Evolutionary conservation across 176 grass and related monocot species (phyloP).

Genomic region (Oryza punctata): DNA sequence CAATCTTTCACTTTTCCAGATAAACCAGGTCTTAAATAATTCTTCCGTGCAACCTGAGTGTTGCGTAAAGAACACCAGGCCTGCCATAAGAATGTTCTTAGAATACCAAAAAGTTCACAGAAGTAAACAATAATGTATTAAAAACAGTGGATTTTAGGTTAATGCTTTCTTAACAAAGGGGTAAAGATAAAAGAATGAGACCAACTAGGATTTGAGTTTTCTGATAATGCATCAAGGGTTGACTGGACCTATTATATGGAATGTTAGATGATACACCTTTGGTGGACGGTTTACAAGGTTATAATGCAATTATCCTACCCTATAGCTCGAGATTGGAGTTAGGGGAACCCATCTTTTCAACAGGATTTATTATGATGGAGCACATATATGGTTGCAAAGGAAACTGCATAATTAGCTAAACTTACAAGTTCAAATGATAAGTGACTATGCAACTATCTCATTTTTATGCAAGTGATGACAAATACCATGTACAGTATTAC

Average conservation of each 20-base stretch:
- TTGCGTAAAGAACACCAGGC: conserved; percentile 82
- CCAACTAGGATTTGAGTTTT: not conserved
- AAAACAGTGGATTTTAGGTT: conserved; percentile 17
- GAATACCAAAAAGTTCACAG: conserved; percentile 12
- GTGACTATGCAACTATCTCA: conserved; percentile 20
- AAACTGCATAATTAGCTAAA: not conserved
- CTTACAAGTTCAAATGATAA: not conserved
- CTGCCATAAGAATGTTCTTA: conserved; percentile 43
- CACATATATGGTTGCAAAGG: not conserved
- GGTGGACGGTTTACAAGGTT: conserved; percentile 6
- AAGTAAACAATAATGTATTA: conserved; percentile 21
- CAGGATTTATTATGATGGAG: conserved; percentile 1
- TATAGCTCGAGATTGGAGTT: not conserved
- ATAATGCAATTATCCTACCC: conserved; percentile 3
- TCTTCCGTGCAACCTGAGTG: conserved; percentile 55
- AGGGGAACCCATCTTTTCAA: not conserved
- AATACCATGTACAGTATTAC: not conserved
- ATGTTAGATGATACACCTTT: not conserved
- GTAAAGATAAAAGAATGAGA: conserved; percentile 12
- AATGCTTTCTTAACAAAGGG: not conserved
- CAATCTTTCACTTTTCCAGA: conserved; percentile 50
- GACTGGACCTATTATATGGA: not conserved
- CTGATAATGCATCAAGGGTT: not conserved
- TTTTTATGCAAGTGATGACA: not conserved
- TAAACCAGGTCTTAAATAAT: conserved; percentile 90